Evolutionary conservation across 345 rosid genomes (phyloP).

Genomic region (Carallia brachiata): DNA sequence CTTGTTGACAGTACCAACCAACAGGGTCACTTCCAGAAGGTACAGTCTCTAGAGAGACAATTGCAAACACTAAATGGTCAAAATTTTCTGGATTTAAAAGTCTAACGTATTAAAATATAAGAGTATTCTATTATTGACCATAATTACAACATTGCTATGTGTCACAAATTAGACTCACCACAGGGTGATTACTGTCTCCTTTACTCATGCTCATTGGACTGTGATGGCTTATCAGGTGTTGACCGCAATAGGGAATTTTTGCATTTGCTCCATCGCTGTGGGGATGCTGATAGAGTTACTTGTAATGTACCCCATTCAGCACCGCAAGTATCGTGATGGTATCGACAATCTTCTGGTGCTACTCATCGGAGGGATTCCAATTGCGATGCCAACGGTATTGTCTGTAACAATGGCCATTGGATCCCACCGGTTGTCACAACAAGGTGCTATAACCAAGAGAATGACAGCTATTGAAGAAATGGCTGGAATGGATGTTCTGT

Average conservation of each 20-base stretch:
- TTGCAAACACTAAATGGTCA: too few relatives aligned
- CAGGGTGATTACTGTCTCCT: background rate
- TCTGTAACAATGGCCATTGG: conserved; percentile 91
- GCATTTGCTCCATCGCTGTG: conserved; percentile 66
- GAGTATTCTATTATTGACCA: too few relatives aligned
- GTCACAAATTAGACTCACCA: too few relatives aligned
- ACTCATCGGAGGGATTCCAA: conserved; percentile 87
- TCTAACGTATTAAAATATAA: too few relatives aligned
- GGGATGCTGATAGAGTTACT: conserved; percentile 66
- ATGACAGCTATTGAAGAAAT: conserved; percentile 93
- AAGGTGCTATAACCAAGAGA: conserved; percentile 86
- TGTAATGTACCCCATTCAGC: conserved; percentile 79
- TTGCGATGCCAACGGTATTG: conserved; percentile 89
- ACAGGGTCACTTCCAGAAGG: conserved; percentile 82
- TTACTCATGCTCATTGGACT: background rate
- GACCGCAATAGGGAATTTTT: conserved; percentile 88
- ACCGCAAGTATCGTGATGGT: conserved; percentile 60
- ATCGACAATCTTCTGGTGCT: conserved; percentile 81
- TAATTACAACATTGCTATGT: too few relatives aligned
- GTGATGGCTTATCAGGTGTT: conserved; percentile 44
- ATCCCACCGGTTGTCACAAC: conserved; percentile 74
- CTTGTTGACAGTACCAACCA: conserved; percentile 78
- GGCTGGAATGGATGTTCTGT: conserved; percentile 89
- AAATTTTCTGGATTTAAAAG: too few relatives aligned
- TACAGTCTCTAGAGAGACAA: background rate